Conservation (phyloP, 306 rosid species). For the Astragalus glycyphyllos region DNA sequence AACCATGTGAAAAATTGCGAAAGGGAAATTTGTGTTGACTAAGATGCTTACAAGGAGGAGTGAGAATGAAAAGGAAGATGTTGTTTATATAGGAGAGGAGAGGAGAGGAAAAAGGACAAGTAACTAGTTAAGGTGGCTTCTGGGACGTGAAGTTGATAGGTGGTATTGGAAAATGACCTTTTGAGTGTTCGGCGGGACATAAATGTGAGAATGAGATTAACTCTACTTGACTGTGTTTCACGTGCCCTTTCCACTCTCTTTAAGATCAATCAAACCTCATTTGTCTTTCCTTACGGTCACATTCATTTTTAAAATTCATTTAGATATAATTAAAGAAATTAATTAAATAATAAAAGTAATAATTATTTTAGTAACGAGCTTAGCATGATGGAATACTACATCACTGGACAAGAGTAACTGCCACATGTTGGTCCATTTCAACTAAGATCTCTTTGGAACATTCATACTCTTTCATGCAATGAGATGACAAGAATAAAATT, state of each 20-base stretch:
- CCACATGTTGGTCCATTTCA: neutral
- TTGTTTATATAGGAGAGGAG: neutral
- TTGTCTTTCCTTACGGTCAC: neutral
- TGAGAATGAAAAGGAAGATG: neutral
- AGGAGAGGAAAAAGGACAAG: neutral
- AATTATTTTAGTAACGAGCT: too few species aligned
- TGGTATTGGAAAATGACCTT: conserved; percentile 41
- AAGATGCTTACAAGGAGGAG: conserved; percentile 1
- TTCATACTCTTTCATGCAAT: neutral
- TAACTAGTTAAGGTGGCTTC: neutral
- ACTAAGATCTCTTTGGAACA: neutral
- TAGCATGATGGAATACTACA: neutral
- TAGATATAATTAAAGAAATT: too few species aligned
- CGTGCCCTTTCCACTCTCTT: neutral
- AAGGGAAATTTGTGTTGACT: neutral
- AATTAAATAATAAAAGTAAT: too few species aligned
- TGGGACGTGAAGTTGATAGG: neutral
- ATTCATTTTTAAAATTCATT: too few species aligned
- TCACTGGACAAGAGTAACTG: neutral
- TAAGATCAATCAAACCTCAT: neutral
- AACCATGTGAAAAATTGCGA: neutral
- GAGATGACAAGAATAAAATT: neutral
- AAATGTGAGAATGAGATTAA: neutral
- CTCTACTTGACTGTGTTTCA: conserved; percentile 1
- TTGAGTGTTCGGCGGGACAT: conserved; percentile 34